phyloP scores from a whole-genome alignment of 257 asterid genomes.

The Nicotiana benthamiana region DNA sequence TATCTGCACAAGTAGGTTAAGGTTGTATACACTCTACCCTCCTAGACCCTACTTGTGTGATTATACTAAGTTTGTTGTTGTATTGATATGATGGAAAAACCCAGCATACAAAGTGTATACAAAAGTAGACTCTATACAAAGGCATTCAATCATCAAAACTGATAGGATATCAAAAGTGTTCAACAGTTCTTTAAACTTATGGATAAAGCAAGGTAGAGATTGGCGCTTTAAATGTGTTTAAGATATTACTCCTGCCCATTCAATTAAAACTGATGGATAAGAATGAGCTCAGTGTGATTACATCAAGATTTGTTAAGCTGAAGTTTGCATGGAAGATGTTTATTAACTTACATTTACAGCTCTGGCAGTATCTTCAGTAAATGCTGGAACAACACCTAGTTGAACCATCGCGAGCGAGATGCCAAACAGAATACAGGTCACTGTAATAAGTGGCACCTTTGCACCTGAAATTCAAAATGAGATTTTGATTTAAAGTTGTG shows the following conservation, averaged over 20 bases:
- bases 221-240: neutral
- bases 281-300: neutral
- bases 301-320: neutral
- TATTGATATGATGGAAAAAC: neutral
- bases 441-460: conserved; percentile 42
- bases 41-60: too few relatives aligned
- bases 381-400: conserved; percentile 61
- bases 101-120: neutral
- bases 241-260: neutral
- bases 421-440: conserved; percentile 35
- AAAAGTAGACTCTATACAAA: neutral
- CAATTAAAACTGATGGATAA: neutral
- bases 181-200: neutral
- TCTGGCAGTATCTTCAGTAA: conserved; percentile 73
- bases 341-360: conserved; percentile 72
- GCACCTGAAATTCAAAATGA: conserved; percentile 41
- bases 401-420: conserved; percentile 46
- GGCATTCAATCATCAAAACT: neutral
- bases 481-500: neutral
- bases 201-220: neutral
- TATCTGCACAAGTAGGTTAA: too few relatives aligned
- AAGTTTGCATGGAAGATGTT: neutral
- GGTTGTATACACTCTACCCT: too few relatives aligned
- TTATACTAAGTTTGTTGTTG: neutral
- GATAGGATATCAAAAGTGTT: neutral